Evolutionary conservation across 441 rosid genomes (phyloP).

Genomic region (Syzygium malaccense): DNA sequence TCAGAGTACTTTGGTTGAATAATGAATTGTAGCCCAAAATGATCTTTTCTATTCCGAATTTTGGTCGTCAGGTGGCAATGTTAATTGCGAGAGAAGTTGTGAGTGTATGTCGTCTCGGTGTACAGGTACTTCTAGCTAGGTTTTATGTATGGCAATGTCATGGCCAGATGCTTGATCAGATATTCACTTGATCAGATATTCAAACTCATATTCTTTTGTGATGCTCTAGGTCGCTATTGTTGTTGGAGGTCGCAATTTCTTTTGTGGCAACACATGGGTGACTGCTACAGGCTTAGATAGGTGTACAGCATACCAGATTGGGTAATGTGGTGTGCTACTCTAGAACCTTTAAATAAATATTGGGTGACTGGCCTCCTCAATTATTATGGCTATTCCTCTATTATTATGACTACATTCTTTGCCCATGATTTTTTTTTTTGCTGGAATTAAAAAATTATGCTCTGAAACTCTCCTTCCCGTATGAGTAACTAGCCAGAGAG

Average conservation of each 20-base stretch:
- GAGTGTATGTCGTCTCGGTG: constrained; percentile 61
- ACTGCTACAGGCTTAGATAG: constrained; percentile 73
- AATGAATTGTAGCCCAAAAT: not conserved
- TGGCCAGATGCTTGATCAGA: not conserved
- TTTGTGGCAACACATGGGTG: constrained; percentile 77
- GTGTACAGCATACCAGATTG: constrained; percentile 74
- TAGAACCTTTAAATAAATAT: not conserved
- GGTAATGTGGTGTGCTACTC: constrained; percentile 30
- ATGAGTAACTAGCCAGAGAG: not conserved
- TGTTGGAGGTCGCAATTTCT: constrained; percentile 88
- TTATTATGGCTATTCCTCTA: not conserved
- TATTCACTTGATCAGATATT: not conserved
- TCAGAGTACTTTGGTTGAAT: constrained; percentile 19
- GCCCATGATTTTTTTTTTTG: not conserved
- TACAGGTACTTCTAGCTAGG: constrained; percentile 37
- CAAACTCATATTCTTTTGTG: not conserved
- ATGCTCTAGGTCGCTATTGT: constrained; percentile 67
- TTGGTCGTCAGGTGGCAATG: constrained; percentile 47
- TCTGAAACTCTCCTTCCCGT: not conserved
- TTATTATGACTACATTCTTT: not conserved
- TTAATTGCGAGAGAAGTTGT: constrained; percentile 76
- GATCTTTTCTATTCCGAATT: not conserved
- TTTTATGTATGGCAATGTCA: not conserved
- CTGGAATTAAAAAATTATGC: not conserved
- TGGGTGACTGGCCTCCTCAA: not conserved